Base-by-base conservation (phyloP, 192 early-diverging fungal species). In the Entomortierella beljakovae region DNA sequence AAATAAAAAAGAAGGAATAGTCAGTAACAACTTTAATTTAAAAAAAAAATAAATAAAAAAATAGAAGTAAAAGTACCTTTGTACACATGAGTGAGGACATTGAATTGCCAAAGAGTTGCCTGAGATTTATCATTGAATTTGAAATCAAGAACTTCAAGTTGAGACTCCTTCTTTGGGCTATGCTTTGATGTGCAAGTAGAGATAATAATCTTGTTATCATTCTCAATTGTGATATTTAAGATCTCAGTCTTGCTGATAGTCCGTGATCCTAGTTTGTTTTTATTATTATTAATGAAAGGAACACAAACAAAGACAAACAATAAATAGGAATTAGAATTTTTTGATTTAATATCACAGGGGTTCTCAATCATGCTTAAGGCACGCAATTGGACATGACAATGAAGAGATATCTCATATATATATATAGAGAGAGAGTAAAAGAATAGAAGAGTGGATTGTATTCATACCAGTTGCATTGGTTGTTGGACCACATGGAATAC, bases 1-100 rank as follows among this genome's bases (percentile, higher is more conserved):
- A 7, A n/a, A n/a, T n/a, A n/a, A n/a, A n/a, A n/a, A n/a, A n/a
- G n/a, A n/a, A n/a, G n/a, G n/a, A n/a, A n/a, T n/a, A n/a, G n/a
- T n/a, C n/a, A n/a, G n/a, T n/a, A n/a, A n/a, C n/a, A n/a, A n/a
- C n/a, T n/a, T n/a, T n/a, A n/a, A n/a, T n/a, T n/a, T n/a, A n/a
- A n/a, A n/a, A n/a, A n/a, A n/a, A n/a, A n/a, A n/a, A n/a, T n/a
- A n/a, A n/a, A n/a, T n/a, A n/a, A n/a, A n/a, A n/a, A n/a, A n/a
- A 16, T 22, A 10, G 25, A 53, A 23, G 25, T 18, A 23, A 18
- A 23, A 32, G 1, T 77, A 79, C 75, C 75, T 49, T 79, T 79
- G 57, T 79, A 79, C 23, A 79, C 75, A 49, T 79, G 75, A 23
- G 16, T 22, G 22, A 79, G 75, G 49, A 79, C 75, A 34, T 79